phyloP scores from a whole-genome alignment of 2,329 filamentous ascomycete genomes.

The Tolypocladium tundrense region DNA sequence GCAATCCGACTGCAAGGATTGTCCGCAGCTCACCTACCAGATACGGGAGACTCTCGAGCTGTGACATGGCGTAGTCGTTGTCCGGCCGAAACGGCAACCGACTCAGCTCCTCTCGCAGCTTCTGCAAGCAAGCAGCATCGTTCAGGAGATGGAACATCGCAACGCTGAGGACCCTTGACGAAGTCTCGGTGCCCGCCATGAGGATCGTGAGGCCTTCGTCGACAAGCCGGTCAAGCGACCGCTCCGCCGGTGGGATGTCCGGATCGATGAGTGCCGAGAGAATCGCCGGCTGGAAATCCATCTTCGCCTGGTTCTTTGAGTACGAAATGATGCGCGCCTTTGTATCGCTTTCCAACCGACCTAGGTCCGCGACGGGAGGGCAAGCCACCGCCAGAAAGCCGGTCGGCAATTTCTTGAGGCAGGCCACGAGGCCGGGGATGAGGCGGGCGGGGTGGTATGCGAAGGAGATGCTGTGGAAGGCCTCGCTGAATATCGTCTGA shows the following conservation, averaged over 20 bases:
- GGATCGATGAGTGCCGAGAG: not conserved
- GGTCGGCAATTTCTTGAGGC: not conserved
- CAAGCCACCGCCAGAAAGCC: not conserved
- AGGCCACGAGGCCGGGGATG: not conserved
- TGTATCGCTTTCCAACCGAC: not conserved
- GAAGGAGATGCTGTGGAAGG: not conserved
- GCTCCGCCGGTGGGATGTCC: not conserved
- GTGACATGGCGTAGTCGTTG: slow-evolving; percentile 1
- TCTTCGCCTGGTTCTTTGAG: not conserved
- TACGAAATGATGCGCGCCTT: not conserved
- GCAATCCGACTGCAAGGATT: not conserved
- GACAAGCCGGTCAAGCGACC: not conserved
- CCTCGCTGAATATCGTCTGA: slow-evolving; percentile 2
- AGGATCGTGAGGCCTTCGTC: slow-evolving; percentile 4
- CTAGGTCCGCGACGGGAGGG: not conserved
- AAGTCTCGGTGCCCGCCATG: no score
- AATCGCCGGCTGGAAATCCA: not conserved
- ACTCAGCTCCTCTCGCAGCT: slow-evolving; percentile 6
- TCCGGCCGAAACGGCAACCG: slow-evolving; percentile 2
- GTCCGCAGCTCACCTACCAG: not conserved
- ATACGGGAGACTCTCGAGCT: slow-evolving; percentile 7
- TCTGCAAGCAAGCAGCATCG: slow-evolving; percentile 1
- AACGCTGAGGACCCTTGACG: no score
- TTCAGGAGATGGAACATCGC: slow-evolving; percentile 5
- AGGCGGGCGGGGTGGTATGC: not conserved